Percentiles rank a stretch among this genome's conserved stretches.
phyloP scores from a whole-genome alignment of 768 basidiomycete genomes.

The Lentinula sp. region DNA sequence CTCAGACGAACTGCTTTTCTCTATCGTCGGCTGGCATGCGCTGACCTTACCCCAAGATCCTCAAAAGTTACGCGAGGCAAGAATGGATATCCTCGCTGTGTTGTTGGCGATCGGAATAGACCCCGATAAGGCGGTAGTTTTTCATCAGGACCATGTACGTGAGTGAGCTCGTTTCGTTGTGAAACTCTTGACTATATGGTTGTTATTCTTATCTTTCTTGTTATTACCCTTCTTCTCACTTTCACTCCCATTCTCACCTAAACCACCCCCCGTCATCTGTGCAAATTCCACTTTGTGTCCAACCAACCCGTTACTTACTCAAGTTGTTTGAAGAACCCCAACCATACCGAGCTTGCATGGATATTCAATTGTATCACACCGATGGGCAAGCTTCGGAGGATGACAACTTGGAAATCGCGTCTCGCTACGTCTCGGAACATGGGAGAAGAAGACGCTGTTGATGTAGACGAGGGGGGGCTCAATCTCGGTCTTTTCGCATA shows the following conservation, averaged over 20 bases:
- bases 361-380: conserved; percentile 81
- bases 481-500: conserved; percentile 88
- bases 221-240: too few relatives aligned
- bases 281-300: background rate
- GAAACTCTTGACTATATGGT: too few relatives aligned
- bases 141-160: conserved; percentile 86
- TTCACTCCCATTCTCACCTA: too few relatives aligned
- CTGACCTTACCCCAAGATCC: conserved; percentile 90
- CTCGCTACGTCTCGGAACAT: conserved; percentile 73
- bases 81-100: conserved; percentile 74
- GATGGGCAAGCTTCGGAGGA: conserved; percentile 74
- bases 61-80: conserved; percentile 46
- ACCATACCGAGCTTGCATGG: conserved; percentile 89
- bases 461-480: conserved; percentile 76
- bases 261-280: too few relatives aligned
- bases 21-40: conserved; percentile 93
- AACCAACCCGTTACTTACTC: background rate
- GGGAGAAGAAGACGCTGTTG: conserved; percentile 37
- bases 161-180: too few relatives aligned
- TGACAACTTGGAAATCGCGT: conserved; percentile 95
- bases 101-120: conserved; percentile 84
- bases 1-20: conserved; percentile 68
- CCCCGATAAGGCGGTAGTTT: conserved; percentile 65
- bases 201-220: too few relatives aligned
- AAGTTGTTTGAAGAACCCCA: conserved; percentile 50